Conservation (phyloP, 2,329 filamentous ascomycete genomes). For the Botrytis paeoniae region DNA sequence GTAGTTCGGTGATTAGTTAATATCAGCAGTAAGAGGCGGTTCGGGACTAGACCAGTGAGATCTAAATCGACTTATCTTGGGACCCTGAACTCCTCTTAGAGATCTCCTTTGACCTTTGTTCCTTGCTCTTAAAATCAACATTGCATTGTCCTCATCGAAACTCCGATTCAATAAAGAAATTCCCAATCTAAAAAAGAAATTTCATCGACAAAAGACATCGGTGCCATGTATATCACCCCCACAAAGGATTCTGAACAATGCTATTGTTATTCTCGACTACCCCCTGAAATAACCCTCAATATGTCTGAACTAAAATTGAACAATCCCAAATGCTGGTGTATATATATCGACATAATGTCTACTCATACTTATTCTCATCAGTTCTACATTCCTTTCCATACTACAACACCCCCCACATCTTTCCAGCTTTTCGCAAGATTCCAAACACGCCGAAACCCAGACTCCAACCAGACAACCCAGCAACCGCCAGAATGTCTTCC, state of each 20-base stretch:
- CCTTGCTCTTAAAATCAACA: too few species aligned
- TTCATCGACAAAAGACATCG: too few species aligned
- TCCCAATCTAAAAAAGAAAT: too few species aligned
- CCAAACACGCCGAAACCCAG: not conserved
- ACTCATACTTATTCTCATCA: not conserved
- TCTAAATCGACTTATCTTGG: not conserved
- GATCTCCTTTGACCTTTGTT: too few species aligned
- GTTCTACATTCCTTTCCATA: not conserved
- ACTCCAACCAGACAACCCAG: not conserved
- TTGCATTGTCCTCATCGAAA: too few species aligned
- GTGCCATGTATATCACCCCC: accelerated
- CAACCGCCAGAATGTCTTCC: not conserved
- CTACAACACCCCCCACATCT: not conserved
- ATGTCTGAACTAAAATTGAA: not conserved
- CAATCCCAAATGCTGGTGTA: not conserved
- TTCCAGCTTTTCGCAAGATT: not conserved
- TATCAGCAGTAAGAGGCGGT: too few species aligned
- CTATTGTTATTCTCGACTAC: not conserved
- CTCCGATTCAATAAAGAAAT: too few species aligned
- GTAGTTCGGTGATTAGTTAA: too few species aligned
- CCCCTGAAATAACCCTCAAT: not conserved
- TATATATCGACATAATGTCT: not conserved
- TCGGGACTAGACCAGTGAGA: too few species aligned
- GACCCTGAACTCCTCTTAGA: too few species aligned
- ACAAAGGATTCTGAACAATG: not conserved